Base-by-base conservation (phyloP, 371 early-diverging fungal species). In the Lichtheimia hyalospora region DNA sequence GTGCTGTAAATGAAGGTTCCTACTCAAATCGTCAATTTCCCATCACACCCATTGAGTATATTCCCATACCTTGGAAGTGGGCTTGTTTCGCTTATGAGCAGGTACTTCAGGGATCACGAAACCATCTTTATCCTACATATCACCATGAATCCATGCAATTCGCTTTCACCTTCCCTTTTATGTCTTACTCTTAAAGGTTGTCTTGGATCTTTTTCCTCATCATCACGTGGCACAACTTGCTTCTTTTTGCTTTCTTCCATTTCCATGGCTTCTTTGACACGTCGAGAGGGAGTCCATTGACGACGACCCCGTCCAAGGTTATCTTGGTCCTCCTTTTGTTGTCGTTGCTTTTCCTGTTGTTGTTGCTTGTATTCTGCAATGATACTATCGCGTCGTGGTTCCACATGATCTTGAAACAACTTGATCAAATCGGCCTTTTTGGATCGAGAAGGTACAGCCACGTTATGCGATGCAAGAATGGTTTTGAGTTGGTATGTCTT, bases 401-500 rank as follows among this genome's bases (percentile, higher is more conserved):
- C 28, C 3, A 64, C 51, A 27, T 64, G 55, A 5, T 42, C 23
- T 16, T 59, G 53, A 18, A 59, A 64, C 14, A 64, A 23, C 10
- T n/a, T 23, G 14, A 64, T 49, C 20, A 64, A 15, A 5, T 64
- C 64, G 0, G 48, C 23, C 24, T 52, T 57, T 8, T 27, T 64
- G 27, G 42, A 14, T 3, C 49, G 25, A 2, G 34, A 13, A 7
- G 54, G 49, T 0, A 49, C 39, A 6, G 46, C 15, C 28, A 64
- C 34, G 23, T 50, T 20, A 54, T 64, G 39, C 5, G 55, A 15
- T n/a, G 48, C 42, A 5, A 64, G 55, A 50, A 64, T 64, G 8
- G 64, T 49, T 14, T 64, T 52, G 14, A 64, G 50, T 18, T 64
- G 64, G 43, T 64, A 64, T 3, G 60, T 54, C 2, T 50, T 48